Evolutionary conservation across 768 basidiomycete genomes (phyloP), one percentile per base, ranked within the genome.

Genomic region (Podaxis pistillaris): DNA sequence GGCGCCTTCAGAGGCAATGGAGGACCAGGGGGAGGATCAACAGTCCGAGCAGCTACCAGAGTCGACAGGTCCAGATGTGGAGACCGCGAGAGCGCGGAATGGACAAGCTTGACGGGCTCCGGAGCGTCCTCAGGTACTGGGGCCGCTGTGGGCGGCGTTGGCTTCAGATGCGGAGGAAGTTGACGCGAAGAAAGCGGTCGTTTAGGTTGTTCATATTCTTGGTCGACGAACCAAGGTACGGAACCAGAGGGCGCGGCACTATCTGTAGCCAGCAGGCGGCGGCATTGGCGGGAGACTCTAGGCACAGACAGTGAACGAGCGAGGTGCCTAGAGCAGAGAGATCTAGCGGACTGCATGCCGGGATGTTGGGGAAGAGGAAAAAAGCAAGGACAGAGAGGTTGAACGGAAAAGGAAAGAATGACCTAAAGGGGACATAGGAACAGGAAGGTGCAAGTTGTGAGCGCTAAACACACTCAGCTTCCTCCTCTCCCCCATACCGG

Each of bases 201-300:
- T 13, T 62, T n/a, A 17, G 51, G 64, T 17, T 62, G 68, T 13
- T 62, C 22, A 17, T 76, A 71, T 19, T 65, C 56, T 9, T 75
- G 72, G 70, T 90, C 86, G 1, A 93, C 76, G 67, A 93, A 93
- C 91, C 91, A 90, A 28, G 89, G 87, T 0, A 76, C 71, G 1
- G 71, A 33, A 2, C 30, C 30, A 33, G 30, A 33, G 1, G 33
- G n/a, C 52, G 30, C 64, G 26, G 55, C 50, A 22, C 54, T 40
- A 28, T 37, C 47, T 6, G 36, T 38, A 17, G 49, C 5, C 15
- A 51, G 17, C 6, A 4, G 0, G 6, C 57, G 40, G 5, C 9
- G 22, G 13, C 2, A 50, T 12, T 47, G 56, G 2, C 15, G 24
- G n/a, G 19, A 4, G 7, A 24, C n/a, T 52, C 37, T 59, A 7